A percentile compares a stretch with the other conserved stretches of the same genome.
phyloP scores from a whole-genome alignment of 164 flowering plant genomes.

The Euptelea pleiosperma region DNA sequence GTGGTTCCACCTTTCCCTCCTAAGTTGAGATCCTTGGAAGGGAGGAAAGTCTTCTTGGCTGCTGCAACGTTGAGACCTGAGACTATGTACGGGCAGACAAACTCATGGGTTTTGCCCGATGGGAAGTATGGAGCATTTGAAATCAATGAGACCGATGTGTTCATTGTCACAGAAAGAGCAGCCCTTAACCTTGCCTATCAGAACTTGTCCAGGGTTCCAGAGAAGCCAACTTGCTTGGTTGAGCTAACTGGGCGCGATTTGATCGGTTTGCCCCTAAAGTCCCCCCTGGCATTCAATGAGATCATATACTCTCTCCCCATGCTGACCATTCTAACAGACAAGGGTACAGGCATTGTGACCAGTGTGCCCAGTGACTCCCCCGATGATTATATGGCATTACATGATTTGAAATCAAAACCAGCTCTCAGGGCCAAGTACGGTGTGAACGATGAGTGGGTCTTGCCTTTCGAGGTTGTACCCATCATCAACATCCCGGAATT shows the following conservation, averaged over 20 bases:
- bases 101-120: constrained; percentile 86
- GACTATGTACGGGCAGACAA: constrained; percentile 93
- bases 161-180: constrained; percentile 64
- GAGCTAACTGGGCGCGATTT: constrained; percentile 76
- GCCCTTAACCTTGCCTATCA: constrained; percentile 88
- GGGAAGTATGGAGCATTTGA: constrained; percentile 93
- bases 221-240: constrained; percentile 72
- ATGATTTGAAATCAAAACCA: constrained; percentile 68
- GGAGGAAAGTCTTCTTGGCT: constrained; percentile 66
- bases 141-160: constrained; percentile 73
- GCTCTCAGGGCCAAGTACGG: constrained; percentile 60
- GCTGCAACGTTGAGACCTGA: constrained; percentile 95
- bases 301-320: constrained; percentile 72
- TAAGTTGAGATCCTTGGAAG: constrained; percentile 62
- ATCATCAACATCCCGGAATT: constrained; percentile 64
- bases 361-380: constrained; percentile 97
- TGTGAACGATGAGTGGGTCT: constrained; percentile 77
- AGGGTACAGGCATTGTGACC: constrained; percentile 88
- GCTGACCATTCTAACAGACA: constrained; percentile 67
- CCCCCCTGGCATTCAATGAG: constrained; percentile 54
- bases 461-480: constrained; percentile 65
- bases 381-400: constrained; percentile 79
- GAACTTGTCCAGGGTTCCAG: constrained; percentile 55
- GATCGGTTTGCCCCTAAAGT: constrained; percentile 71
- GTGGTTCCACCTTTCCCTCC: constrained; percentile 66